Base-by-base conservation (phyloP, 257 asterid genomes). In the Sherardia arvensis region DNA sequence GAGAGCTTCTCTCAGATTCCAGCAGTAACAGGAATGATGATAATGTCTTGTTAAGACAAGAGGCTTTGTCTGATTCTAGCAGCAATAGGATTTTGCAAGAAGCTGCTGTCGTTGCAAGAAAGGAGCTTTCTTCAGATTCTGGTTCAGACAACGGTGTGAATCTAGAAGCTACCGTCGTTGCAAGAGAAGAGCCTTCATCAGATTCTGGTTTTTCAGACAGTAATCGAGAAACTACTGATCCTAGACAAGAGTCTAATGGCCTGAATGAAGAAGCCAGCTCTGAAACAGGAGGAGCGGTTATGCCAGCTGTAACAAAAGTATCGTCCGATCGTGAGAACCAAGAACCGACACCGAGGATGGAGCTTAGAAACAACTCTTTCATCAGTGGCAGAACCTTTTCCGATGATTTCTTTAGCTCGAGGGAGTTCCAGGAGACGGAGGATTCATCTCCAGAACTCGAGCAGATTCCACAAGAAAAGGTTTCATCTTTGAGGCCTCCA, bases 371-470 rank as follows among this genome's bases (percentile, higher is more conserved):
- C 71, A 73, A 70, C 61, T 28, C 64, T 61, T 59, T 59, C 22
- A 17, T 55, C 48, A 69, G 64, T 20, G 76, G 69, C 21, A 62
- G 80, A 70, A 71, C 65, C 47, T 72, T 64, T 33, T 82, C 87
- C 34, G 77, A 68, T 64, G 83, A 64, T 49, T 66, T 81, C 62
- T 48, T 76, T 53, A 79, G 77, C 75, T 83, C 88, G 25, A 48
- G 66, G 66, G 85, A 83, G 66, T 72, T 72, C 36, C 75, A 36
- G 5, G 72, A 57, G 55, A 53, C 69, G 0, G 74, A 73, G 28
- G 69, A 34, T 68, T 72, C 73, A 32, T 64, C 73, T 36, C 54
- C 66, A 59, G 78, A 76, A 56, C 48, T 21, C 45, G 64, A 18
- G 75, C 62, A 55, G 53, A 64, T 57, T 68, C 27, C 58, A 51